These are phyloP conservation scores for Candida sonorensis DNA, from an alignment of 805 yeast genomes.

Conservation along the genomic window DNA sequence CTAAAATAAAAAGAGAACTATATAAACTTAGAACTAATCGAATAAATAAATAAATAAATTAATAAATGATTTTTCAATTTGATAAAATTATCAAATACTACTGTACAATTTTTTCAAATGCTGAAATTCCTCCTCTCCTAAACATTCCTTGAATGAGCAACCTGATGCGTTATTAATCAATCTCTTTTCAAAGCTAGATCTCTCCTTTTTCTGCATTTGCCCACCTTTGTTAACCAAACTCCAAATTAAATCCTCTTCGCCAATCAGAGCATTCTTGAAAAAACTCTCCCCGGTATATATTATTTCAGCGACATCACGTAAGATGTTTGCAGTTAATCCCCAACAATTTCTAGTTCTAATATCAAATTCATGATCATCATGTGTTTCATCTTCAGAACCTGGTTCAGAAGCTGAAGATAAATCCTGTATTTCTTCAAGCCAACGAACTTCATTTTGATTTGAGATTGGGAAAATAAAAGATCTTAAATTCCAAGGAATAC, in stretches of 20 bases:
- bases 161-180: conserved; percentile 39
- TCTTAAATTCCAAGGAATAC: conserved; percentile 57
- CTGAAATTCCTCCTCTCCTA: conserved; percentile 37
- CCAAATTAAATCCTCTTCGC: conserved; percentile 63
- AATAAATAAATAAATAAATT: no score
- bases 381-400: conserved; percentile 40
- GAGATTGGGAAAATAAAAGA: conserved; percentile 54
- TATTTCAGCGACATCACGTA: conserved; percentile 62
- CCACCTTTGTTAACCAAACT: conserved; percentile 41
- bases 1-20: no score
- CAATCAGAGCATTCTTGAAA: conserved; percentile 30
- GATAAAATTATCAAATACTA: no score
- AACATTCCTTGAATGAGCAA: conserved; percentile 37
- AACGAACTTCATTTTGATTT: conserved; percentile 48
- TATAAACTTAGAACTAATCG: no score
- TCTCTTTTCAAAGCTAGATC: conserved; percentile 48
- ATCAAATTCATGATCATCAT: conserved; percentile 31
- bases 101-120: conserved; percentile 37
- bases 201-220: conserved; percentile 40
- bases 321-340: conserved; percentile 77
- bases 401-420: conserved; percentile 54
- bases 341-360: conserved; percentile 60
- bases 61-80: no score
- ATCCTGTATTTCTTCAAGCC: conserved; percentile 58
- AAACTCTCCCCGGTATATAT: conserved; percentile 34